Evolutionary conservation across 768 basidiomycete genomes (phyloP).

Genomic region (Mycena floridula): DNA sequence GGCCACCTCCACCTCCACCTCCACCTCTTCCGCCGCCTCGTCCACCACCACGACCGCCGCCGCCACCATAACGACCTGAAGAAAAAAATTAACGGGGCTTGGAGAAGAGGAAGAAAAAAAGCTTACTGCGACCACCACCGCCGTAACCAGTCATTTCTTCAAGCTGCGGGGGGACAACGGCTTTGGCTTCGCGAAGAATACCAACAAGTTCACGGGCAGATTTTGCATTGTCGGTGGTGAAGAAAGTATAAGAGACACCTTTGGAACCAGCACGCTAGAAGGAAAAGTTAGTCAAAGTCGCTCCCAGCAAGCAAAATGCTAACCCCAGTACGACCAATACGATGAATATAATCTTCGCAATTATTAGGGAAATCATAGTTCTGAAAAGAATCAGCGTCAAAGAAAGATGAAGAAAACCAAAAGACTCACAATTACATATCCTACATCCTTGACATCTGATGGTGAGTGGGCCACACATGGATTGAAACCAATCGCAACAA

Average conservation of each 20-base stretch:
- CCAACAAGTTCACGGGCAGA: conserved; percentile 85
- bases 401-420: conserved; percentile 4
- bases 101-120: not conserved
- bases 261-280: conserved; percentile 82
- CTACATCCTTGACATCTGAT: conserved; percentile 98
- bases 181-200: conserved; percentile 85
- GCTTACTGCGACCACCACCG: conserved; percentile 74
- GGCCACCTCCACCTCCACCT: conserved; percentile 34
- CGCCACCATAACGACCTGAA: conserved; percentile 57
- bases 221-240: conserved; percentile 95
- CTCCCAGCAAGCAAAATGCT: conserved; percentile 11
- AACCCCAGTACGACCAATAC: conserved; percentile 96
- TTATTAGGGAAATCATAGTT: conserved; percentile 99
- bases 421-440: conserved; percentile 84
- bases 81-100: not conserved
- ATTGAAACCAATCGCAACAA: conserved; percentile 27
- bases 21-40: conserved; percentile 38
- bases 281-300: conserved; percentile 11
- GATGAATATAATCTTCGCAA: conserved; percentile 97
- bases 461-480: conserved; percentile 22
- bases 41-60: conserved; percentile 39
- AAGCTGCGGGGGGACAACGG: conserved; percentile 78
- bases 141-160: conserved; percentile 91
- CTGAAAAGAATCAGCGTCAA: conserved; percentile 31
- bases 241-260: conserved; percentile 92